Conservation (phyloP, 495 filamentous ascomycete genomes). For the Geoglossum glabrum region DNA sequence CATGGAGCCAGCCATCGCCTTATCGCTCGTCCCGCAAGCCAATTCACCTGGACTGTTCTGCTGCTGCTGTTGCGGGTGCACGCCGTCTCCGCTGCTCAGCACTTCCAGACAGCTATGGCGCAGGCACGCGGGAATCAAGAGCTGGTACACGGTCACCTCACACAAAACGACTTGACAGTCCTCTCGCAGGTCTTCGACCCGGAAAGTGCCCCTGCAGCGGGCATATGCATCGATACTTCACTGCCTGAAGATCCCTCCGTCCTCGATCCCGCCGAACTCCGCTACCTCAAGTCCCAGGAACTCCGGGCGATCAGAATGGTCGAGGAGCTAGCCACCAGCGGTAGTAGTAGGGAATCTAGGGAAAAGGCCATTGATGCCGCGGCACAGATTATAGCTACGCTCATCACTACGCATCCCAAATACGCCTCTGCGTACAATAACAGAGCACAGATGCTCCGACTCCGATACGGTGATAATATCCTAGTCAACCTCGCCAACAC, state of each 20-base stretch:
- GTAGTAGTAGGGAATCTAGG: not conserved
- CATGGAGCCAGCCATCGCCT: too few species aligned
- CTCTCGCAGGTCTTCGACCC: conserved; percentile 65
- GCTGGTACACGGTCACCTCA: conserved; percentile 28
- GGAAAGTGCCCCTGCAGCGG: conserved; percentile 37
- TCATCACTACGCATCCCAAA: conserved; percentile 36
- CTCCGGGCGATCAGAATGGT: conserved; percentile 27
- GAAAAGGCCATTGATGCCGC: not conserved
- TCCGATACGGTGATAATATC: conserved; percentile 32
- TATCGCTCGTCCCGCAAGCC: too few species aligned
- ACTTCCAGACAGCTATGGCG: too few species aligned
- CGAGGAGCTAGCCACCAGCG: conserved; percentile 22
- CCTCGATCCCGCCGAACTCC: conserved; percentile 9
- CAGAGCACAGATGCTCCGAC: conserved; percentile 47
- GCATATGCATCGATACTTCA: conserved; percentile 30
- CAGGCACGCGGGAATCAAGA: too few species aligned
- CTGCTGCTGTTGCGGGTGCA: too few species aligned
- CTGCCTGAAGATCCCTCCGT: conserved; percentile 43
- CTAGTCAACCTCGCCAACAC: conserved; percentile 13
- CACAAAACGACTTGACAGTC: conserved; percentile 47
- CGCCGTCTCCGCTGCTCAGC: too few species aligned
- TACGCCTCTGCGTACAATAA: conserved; percentile 66
- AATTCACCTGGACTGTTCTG: too few species aligned
- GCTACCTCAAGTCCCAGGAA: not conserved
- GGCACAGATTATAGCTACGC: not conserved